Base-by-base conservation (phyloP, 163 green algal species). In the Scenedesmus sp. region DNA sequence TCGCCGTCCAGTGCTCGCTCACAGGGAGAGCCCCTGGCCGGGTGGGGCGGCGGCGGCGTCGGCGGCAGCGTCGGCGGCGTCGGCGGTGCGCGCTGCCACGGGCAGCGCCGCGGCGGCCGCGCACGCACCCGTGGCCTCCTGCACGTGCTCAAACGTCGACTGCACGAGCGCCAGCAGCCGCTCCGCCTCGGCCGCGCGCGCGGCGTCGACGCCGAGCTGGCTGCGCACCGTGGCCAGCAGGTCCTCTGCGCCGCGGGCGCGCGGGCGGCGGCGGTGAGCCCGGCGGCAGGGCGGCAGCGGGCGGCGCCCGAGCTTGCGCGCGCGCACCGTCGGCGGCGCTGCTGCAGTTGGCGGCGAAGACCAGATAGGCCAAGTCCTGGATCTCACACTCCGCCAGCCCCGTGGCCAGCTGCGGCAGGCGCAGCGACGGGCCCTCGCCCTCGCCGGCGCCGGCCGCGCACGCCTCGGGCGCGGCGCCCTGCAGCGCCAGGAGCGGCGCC, bases 131-230 rank as follows among this genome's bases (percentile, higher is more conserved):
- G 50, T 74, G 18, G 60, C 47, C 13, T 72, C 48, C n/a, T 57
- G 11, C 60, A 72, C 66, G 24, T 57, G 60, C 13, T 15, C 20
- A 9, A 81, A 56, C 4, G 60, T 72, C 24, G 20, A 26, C 22
- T 26, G 47, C 33, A 81, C 74, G n/a, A 75, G 53, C 22, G 24
- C n/a, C 50, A 81, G 28, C 51, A 81, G 63, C 22, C 74, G 62
- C n/a, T 9, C 28, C 34, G 75, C 62, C 63, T 81, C 74, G 9
- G 9, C 15, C 2, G 74, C 63, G 2, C 74, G 42, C 20, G 29
- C 54, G 50, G 67, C 74, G 36, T 81, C 74, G 24, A 81, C 51
- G 48, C 66, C 74, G n/a, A 81, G 74, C 74, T 81, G 74, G 42
- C 36, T 62, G 63, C 74, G 63, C 33, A 75, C 74, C 31, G 63